phyloP scores from a whole-genome alignment of 2,329 filamentous ascomycete species.

The Penicillium sp. region DNA sequence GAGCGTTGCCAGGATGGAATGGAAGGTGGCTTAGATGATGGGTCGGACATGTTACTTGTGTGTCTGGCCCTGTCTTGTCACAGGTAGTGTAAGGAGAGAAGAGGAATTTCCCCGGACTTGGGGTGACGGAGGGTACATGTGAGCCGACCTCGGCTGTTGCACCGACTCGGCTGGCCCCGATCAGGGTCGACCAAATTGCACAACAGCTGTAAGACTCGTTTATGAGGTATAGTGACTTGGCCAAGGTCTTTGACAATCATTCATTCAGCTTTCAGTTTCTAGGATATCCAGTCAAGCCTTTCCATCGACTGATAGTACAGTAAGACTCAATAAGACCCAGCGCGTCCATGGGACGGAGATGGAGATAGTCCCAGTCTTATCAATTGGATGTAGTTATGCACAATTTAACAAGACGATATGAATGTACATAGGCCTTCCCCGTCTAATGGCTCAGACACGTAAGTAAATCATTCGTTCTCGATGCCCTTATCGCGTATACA shows the following conservation, averaged over 20 bases:
- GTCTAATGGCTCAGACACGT: neutral
- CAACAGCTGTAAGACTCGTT: neutral
- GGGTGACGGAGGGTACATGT: conserved; percentile 17
- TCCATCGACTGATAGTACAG: neutral
- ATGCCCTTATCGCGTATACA: neutral
- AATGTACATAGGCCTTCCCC: neutral
- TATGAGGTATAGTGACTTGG: too few relatives aligned
- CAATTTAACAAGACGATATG: neutral
- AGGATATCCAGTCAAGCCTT: neutral
- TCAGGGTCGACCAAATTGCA: neutral
- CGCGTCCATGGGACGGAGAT: neutral
- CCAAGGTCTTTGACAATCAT: neutral
- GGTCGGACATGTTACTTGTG: conserved; percentile 31
- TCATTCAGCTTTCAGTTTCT: neutral
- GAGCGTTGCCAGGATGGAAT: conserved; percentile 43
- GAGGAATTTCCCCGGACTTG: conserved; percentile 23
- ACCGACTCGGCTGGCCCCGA: conserved; percentile 10
- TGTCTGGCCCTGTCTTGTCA: neutral
- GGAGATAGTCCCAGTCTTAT: neutral
- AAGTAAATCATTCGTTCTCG: too few relatives aligned
- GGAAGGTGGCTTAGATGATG: conserved; percentile 31
- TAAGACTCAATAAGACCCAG: neutral
- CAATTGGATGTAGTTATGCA: neutral
- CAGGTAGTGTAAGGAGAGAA: conserved; percentile 3
- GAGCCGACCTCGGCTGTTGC: conserved; percentile 29